A percentile compares a stretch with the other conserved stretches of the same genome.
Evolutionary conservation across 2,329 filamentous ascomycete genomes (phyloP).

Genomic region (Xylaria sp.): DNA sequence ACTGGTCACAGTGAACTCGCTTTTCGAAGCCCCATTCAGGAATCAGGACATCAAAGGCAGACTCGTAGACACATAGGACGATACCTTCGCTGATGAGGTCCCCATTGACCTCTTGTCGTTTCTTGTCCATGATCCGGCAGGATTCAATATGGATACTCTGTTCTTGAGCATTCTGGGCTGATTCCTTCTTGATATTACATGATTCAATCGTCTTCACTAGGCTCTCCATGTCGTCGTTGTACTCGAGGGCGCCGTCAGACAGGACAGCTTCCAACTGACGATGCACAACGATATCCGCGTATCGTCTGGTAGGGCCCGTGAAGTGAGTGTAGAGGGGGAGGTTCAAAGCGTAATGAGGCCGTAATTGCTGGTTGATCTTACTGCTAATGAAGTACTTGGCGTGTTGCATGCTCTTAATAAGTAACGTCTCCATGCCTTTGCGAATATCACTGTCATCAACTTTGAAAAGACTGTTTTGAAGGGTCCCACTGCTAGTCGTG

Average conservation of each 20-base stretch:
- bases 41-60: conserved; percentile 97
- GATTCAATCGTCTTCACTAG: conserved; percentile 93
- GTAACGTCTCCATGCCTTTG: conserved; percentile 96
- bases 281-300: conserved; percentile 94
- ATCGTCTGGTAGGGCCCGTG: conserved; percentile 93
- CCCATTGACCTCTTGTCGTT: conserved; percentile 84
- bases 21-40: conserved; percentile 99
- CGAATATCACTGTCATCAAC: conserved; percentile 88
- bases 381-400: conserved; percentile 94
- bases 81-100: conserved; percentile 97
- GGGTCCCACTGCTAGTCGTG: conserved; percentile 84
- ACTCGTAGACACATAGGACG: conserved; percentile 97
- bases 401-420: conserved; percentile 95
- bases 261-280: conserved; percentile 91
- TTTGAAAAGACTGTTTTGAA: conserved; percentile 96
- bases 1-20: conserved; percentile 97
- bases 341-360: conserved; percentile 92
- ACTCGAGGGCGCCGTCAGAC: conserved; percentile 84
- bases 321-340: conserved; percentile 96
- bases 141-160: conserved; percentile 99
- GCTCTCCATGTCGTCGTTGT: conserved; percentile 87
- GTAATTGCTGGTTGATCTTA: conserved; percentile 80
- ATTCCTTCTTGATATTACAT: conserved; percentile 99
- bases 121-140: conserved; percentile 95
- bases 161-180: conserved; percentile 95